Evolutionary conservation across 2,329 filamentous ascomycete genomes (phyloP).

Genomic region (Trichoderma semiorbis): DNA sequence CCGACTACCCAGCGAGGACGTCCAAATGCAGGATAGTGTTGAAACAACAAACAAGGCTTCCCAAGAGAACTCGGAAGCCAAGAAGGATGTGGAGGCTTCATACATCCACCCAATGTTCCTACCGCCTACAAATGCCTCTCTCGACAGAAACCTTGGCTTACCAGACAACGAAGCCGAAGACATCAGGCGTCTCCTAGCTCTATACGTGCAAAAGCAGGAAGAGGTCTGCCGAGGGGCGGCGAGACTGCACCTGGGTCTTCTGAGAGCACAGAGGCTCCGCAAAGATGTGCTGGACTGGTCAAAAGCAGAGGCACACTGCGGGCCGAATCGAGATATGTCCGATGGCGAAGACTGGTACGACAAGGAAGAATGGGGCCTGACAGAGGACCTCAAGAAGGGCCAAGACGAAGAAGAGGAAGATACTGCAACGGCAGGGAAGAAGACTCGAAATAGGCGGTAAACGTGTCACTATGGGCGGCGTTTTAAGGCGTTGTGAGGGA

Average conservation of each 20-base stretch:
- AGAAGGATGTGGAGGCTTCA: conserved; percentile 36
- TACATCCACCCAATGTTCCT: conserved; percentile 73
- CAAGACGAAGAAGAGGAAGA: conserved; percentile 82
- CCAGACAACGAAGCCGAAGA: conserved; percentile 74
- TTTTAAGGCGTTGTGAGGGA: conserved; percentile 12
- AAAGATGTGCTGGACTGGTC: conserved; percentile 70
- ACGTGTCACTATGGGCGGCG: conserved; percentile 11
- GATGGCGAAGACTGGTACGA: conserved; percentile 92
- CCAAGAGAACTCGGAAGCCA: neutral
- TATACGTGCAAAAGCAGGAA: conserved; percentile 83
- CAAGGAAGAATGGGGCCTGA: conserved; percentile 71
- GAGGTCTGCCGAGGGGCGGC: conserved; percentile 71
- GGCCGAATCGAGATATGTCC: conserved; percentile 68
- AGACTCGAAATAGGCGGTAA: conserved; percentile 54
- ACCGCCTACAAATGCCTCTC: conserved; percentile 57
- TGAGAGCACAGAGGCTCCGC: conserved; percentile 69
- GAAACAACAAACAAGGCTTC: conserved; percentile 38
- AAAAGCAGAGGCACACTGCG: conserved; percentile 72
- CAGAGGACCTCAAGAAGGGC: conserved; percentile 74
- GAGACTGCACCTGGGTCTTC: conserved; percentile 65
- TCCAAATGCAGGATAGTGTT: conserved; percentile 3
- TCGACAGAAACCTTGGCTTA: conserved; percentile 69
- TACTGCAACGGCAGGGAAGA: conserved; percentile 54
- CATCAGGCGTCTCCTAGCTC: conserved; percentile 66
- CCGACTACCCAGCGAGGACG: conserved; percentile 25